A percentile compares a stretch with the other conserved stretches of the same genome.
These are phyloP conservation scores for Corymbia calophylla DNA, from an alignment of 441 rosid genomes.

Conservation along the genomic window DNA sequence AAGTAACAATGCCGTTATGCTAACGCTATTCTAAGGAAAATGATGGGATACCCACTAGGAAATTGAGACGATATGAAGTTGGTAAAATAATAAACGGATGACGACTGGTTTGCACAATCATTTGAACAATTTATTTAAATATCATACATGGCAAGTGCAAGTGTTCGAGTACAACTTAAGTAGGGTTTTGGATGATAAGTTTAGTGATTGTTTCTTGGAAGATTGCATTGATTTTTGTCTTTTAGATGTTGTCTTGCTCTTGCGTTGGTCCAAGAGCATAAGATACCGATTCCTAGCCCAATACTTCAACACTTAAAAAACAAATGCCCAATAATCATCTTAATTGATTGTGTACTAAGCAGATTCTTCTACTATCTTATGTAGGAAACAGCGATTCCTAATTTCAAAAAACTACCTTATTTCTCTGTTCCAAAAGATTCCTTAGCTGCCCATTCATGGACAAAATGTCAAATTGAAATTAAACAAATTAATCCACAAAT, in stretches of 20 bases:
- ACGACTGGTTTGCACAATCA: neutral
- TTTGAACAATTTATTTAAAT: neutral
- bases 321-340: neutral
- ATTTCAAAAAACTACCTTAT: neutral
- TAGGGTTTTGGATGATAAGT: neutral
- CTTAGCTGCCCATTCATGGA: neutral
- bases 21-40: neutral
- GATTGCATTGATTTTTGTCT: neutral
- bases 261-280: neutral
- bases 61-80: neutral
- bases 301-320: neutral
- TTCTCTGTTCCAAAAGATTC: neutral
- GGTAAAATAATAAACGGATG: neutral
- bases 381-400: neutral
- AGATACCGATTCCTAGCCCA: neutral
- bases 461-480: neutral
- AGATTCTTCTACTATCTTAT: neutral
- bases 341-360: neutral
- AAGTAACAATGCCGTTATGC: neutral
- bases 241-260: neutral
- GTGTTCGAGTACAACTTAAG: neutral
- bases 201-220: neutral
- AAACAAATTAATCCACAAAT: neutral
- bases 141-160: neutral
- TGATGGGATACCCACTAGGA: neutral